A percentile compares a stretch with the other conserved stretches of the same genome.
Conservation (phyloP, 2,329 filamentous ascomycete genomes). For the Teratosphaeria pseudoeucalypti region DNA sequence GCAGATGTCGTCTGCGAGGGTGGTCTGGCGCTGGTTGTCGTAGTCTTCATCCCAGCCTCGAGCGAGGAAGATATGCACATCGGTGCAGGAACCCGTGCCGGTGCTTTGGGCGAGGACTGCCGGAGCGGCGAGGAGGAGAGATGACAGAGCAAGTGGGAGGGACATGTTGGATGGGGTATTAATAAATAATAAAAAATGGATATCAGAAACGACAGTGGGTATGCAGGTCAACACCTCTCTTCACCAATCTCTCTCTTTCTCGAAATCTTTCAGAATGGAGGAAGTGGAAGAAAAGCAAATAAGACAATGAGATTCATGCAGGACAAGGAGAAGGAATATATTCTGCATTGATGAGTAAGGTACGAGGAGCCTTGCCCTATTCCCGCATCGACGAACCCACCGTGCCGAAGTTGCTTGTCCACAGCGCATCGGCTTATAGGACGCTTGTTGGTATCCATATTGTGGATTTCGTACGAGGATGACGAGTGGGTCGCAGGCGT, state of each 20-base stretch:
- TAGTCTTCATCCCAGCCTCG: constrained; percentile 14
- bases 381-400: neutral
- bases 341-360: neutral
- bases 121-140: constrained; percentile 6
- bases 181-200: neutral
- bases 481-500: neutral
- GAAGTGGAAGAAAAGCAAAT: neutral
- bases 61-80: constrained; percentile 14
- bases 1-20: constrained; percentile 13
- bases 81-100: constrained; percentile 11
- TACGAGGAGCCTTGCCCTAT: neutral
- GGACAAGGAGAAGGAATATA: neutral
- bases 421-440: neutral
- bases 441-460: neutral
- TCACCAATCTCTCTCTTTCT: neutral
- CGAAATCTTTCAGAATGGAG: neutral
- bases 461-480: neutral
- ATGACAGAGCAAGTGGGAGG: constrained; percentile 6
- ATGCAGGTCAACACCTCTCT: neutral
- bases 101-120: constrained; percentile 4
- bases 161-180: neutral
- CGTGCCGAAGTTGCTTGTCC: neutral
- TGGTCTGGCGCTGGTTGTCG: constrained; percentile 11
- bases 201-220: neutral
- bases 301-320: neutral